Conservation (phyloP, 306 rosid species). For the Rubus idaeus region DNA sequence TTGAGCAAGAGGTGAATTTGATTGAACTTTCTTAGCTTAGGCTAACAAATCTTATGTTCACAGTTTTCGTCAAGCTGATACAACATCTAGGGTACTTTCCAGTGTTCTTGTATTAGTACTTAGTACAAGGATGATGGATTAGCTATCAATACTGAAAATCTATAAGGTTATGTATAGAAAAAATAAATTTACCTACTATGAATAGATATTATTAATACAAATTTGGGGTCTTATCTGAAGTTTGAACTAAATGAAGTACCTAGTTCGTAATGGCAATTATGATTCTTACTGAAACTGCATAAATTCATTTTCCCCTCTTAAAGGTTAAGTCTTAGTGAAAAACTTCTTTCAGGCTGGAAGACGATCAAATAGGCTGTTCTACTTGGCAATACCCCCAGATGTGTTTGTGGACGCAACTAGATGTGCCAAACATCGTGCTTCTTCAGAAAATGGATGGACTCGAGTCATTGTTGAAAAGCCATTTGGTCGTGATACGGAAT, state of each 20-base stretch:
- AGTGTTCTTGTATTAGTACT: too few relatives aligned
- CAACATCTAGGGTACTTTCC: too few relatives aligned
- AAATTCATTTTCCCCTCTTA: neutral
- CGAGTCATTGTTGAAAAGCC: slow-evolving; percentile 97
- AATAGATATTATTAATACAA: neutral
- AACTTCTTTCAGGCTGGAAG: slow-evolving; percentile 60
- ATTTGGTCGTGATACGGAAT: slow-evolving; percentile 82
- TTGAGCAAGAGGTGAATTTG: neutral
- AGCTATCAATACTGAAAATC: too few relatives aligned
- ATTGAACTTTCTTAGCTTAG: neutral
- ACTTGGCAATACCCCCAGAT: slow-evolving; percentile 87
- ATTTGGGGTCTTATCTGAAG: neutral
- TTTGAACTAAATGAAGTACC: neutral
- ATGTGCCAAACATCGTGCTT: slow-evolving; percentile 79
- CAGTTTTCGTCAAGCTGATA: too few relatives aligned
- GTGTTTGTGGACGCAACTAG: slow-evolving; percentile 78
- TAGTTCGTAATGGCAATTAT: neutral
- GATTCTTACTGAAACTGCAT: neutral
- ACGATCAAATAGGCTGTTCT: slow-evolving; percentile 69
- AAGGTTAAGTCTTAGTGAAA: neutral
- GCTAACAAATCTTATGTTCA: neutral
- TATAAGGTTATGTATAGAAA: too few relatives aligned
- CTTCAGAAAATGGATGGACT: slow-evolving; percentile 87
- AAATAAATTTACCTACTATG: too few relatives aligned
- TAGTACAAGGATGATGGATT: too few relatives aligned